These are phyloP conservation scores for Alopecurus myosuroides DNA, from an alignment of 176 grass and related monocot genomes.

Conservation along the genomic window DNA sequence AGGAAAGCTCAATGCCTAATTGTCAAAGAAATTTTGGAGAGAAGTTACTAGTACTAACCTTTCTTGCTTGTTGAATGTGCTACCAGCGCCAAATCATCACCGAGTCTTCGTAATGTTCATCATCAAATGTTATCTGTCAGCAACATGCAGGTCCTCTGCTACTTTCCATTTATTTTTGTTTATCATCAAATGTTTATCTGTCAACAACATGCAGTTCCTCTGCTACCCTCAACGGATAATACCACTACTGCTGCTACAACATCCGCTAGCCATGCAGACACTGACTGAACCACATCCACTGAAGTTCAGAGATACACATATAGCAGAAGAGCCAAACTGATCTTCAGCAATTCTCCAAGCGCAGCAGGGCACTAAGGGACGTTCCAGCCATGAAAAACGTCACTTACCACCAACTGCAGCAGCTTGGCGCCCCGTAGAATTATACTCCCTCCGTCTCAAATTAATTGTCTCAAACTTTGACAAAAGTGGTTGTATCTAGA, in stretches of 20 bases:
- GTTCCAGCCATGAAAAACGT: background rate
- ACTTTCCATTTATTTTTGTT: too few species aligned
- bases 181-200: background rate
- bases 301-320: background rate
- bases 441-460: too few species aligned
- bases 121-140: background rate
- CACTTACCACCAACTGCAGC: background rate
- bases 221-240: background rate
- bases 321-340: background rate
- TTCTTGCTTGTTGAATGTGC: too few species aligned
- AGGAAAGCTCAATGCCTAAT: background rate
- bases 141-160: background rate
- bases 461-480: too few species aligned
- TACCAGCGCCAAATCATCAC: too few species aligned
- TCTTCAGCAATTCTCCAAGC: background rate
- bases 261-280: background rate
- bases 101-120: too few species aligned
- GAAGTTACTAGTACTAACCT: too few species aligned
- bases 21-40: too few species aligned
- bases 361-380: background rate
- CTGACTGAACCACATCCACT: background rate
- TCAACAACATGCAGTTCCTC: background rate
- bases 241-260: background rate
- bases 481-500: too few species aligned
- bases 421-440: background rate